Evolutionary conservation across 2,329 filamentous ascomycete species (phyloP).

Genomic region (Penicillium frequentans): DNA sequence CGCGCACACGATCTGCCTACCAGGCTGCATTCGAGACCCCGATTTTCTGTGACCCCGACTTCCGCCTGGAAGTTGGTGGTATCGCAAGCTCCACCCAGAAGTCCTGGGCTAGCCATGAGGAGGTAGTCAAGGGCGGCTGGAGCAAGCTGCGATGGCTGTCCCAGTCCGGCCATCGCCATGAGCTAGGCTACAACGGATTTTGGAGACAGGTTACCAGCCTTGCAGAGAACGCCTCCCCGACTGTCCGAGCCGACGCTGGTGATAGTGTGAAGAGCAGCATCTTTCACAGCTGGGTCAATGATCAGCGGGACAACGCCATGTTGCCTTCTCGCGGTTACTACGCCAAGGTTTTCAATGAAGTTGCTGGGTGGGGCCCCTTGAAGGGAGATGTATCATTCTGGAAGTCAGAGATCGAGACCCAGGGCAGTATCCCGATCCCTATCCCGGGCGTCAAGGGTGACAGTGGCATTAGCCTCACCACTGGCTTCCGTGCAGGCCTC

Average conservation of each 20-base stretch:
- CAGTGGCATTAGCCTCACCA: constrained; percentile 79
- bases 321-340: constrained; percentile 82
- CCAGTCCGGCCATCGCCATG: constrained; percentile 65
- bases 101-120: constrained; percentile 91
- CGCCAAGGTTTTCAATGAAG: constrained; percentile 71
- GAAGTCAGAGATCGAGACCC: constrained; percentile 84
- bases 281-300: constrained; percentile 75
- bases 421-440: constrained; percentile 71
- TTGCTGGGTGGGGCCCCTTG: constrained; percentile 84
- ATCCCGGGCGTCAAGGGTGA: constrained; percentile 67
- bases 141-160: constrained; percentile 75
- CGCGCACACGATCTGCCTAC: constrained; percentile 87
- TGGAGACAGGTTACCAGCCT: constrained; percentile 91
- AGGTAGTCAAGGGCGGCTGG: constrained; percentile 75
- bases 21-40: constrained; percentile 82
- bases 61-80: constrained; percentile 75
- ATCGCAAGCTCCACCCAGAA: constrained; percentile 84
- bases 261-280: constrained; percentile 88
- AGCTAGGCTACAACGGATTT: constrained; percentile 74
- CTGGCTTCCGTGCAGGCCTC: constrained; percentile 76
- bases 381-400: constrained; percentile 90
- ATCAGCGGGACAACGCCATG: constrained; percentile 80
- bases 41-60: constrained; percentile 78
- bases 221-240: constrained; percentile 71
- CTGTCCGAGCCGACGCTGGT: constrained; percentile 79